phyloP scores from a whole-genome alignment of 768 basidiomycete genomes.

The Kwoniella europaea region DNA sequence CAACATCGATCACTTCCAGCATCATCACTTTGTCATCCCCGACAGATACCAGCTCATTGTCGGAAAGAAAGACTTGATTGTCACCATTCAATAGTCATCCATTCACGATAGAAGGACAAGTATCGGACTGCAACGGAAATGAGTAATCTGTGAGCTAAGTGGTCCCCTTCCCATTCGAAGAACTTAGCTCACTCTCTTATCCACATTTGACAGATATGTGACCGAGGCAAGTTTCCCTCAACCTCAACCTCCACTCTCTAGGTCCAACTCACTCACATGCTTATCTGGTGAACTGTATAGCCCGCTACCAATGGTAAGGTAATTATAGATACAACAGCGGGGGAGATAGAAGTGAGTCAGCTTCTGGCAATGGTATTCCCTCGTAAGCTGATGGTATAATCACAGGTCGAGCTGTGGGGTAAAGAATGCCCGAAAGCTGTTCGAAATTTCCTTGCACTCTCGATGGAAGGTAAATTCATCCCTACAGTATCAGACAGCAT shows the following conservation, averaged over 20 bases:
- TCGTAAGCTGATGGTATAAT: slow-evolving; percentile 2
- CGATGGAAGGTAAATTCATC: slow-evolving; percentile 77
- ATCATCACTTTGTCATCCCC: slow-evolving; percentile 15
- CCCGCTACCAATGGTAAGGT: slow-evolving; percentile 78
- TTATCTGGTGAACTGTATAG: slow-evolving; percentile 20
- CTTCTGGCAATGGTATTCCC: background rate
- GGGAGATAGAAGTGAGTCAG: slow-evolving; percentile 64
- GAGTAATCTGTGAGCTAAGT: slow-evolving; percentile 50
- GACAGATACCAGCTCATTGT: no score
- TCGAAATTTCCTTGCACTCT: slow-evolving; percentile 83
- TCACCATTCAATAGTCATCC: background rate
- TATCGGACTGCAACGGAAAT: slow-evolving; percentile 13
- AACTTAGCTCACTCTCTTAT: slow-evolving; percentile 11
- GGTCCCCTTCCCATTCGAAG: background rate
- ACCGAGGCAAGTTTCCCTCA: slow-evolving; percentile 40
- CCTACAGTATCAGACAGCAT: background rate
- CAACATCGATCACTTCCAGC: background rate
- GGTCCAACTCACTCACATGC: background rate
- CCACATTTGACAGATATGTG: slow-evolving; percentile 36
- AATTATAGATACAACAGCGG: slow-evolving; percentile 83
- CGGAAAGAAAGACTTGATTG: background rate
- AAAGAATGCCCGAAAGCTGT: slow-evolving; percentile 97
- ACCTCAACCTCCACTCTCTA: background rate
- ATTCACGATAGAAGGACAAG: background rate
- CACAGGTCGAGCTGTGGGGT: slow-evolving; percentile 89